phyloP scores from a whole-genome alignment of 345 rosid genomes.

The Camelina sativa region DNA sequence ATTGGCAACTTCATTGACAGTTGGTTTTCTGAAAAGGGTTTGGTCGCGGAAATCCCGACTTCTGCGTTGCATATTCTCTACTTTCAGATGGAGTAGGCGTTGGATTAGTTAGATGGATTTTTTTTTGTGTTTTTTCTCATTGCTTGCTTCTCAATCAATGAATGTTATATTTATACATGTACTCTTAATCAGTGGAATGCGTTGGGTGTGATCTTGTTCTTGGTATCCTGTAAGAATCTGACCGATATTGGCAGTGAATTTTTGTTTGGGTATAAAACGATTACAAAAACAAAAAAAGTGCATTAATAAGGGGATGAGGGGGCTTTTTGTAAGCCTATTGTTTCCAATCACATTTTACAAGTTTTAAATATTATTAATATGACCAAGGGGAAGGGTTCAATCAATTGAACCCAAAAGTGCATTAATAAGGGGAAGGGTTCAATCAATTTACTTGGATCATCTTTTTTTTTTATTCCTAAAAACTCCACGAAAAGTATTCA shows the following conservation, averaged over 20 bases:
- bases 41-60: conserved; percentile 47
- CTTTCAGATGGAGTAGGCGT: conserved; percentile 52
- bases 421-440: too few relatives aligned
- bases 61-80: conserved; percentile 77
- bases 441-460: too few relatives aligned
- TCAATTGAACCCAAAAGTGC: too few relatives aligned
- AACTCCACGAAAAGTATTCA: too few relatives aligned
- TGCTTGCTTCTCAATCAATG: conserved; percentile 4
- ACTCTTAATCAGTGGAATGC: background rate
- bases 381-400: too few relatives aligned
- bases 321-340: too few relatives aligned
- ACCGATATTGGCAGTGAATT: background rate
- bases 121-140: background rate
- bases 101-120: background rate
- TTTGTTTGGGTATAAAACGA: too few relatives aligned
- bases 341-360: too few relatives aligned
- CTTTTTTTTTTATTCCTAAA: too few relatives aligned
- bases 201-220: background rate
- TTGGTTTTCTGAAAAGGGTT: conserved; percentile 59
- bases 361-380: too few relatives aligned
- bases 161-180: background rate
- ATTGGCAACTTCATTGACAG: conserved; percentile 50
- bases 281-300: too few relatives aligned
- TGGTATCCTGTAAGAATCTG: background rate
- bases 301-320: too few relatives aligned